Evolutionary conservation across 805 yeast genomes (phyloP).

Genomic region (Pichia occidentalis): DNA sequence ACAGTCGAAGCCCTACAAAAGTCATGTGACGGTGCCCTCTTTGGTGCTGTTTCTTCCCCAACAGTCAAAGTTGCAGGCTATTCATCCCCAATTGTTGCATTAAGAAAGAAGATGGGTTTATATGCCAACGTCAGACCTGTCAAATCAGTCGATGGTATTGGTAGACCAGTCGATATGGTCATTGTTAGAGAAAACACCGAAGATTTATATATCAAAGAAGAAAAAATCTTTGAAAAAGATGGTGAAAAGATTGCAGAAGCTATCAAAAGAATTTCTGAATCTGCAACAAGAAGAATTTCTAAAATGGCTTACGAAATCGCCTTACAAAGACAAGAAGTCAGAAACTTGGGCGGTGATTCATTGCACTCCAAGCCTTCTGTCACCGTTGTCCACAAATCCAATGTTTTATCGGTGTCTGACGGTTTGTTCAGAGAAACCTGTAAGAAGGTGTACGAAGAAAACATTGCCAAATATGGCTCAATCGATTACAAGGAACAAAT

Average conservation of each 20-base stretch:
- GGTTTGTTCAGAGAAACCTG: constrained; percentile 93
- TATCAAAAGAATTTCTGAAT: constrained; percentile 89
- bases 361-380: constrained; percentile 53
- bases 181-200: constrained; percentile 98
- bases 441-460: constrained; percentile 50
- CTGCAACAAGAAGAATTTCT: constrained; percentile 80
- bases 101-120: constrained; percentile 88
- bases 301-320: constrained; percentile 91
- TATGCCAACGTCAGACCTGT: constrained; percentile 98
- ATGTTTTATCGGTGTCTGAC: constrained; percentile 86
- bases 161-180: constrained; percentile 92
- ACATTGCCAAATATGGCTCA: constrained; percentile 49
- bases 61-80: constrained; percentile 90
- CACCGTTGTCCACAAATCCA: constrained; percentile 95
- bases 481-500: constrained; percentile 87
- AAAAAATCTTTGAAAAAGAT: constrained; percentile 65
- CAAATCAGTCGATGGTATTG: constrained; percentile 80
- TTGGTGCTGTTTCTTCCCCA: constrained; percentile 97
- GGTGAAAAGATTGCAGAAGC: constrained; percentile 95
- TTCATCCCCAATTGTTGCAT: constrained; percentile 98
- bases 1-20: constrained; percentile 72
- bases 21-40: constrained; percentile 93
- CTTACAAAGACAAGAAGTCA: constrained; percentile 74
- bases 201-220: constrained; percentile 94
- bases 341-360: constrained; percentile 55